Evolutionary conservation across 371 early-diverging fungal species (phyloP).

Genomic region (Actinomucor elegans): DNA sequence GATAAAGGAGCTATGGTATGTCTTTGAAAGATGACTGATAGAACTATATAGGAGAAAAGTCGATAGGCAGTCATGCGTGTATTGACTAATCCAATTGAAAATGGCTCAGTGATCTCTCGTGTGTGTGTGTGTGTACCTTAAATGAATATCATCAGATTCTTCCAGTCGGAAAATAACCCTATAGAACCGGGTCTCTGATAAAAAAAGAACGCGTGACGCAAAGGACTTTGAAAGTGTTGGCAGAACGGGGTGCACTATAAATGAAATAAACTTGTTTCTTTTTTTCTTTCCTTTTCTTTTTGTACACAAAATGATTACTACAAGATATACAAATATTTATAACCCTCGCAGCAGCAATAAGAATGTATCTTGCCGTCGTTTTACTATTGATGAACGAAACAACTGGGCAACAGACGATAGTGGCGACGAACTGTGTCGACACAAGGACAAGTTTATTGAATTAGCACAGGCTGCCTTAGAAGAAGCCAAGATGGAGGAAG

Average conservation of each 20-base stretch:
- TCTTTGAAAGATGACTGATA: too few relatives aligned
- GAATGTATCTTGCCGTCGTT: conserved; percentile 10
- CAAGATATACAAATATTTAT: conserved; percentile 5
- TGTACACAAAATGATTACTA: conserved; percentile 12
- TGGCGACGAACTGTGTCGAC: conserved; percentile 13
- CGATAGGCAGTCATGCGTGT: too few relatives aligned
- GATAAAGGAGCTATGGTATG: too few relatives aligned
- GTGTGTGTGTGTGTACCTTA: not conserved
- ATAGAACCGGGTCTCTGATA: too few relatives aligned
- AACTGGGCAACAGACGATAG: conserved; percentile 25
- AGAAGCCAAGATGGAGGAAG: conserved; percentile 36
- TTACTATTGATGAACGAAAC: conserved; percentile 11
- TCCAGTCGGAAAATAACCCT: too few relatives aligned
- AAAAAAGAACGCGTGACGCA: conserved; percentile 5
- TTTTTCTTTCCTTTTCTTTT: not conserved
- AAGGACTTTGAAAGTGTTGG: not conserved
- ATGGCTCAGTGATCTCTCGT: not conserved
- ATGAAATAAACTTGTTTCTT: not conserved
- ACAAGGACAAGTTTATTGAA: conserved; percentile 34
- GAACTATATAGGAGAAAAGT: too few relatives aligned
- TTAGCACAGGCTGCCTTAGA: conserved; percentile 41
- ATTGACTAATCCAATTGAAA: not conserved
- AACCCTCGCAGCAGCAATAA: not conserved
- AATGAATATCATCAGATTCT: too few relatives aligned
- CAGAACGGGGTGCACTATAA: too few relatives aligned